phyloP scores from a whole-genome alignment of 179 eudicot genomes.

The Nepenthes alata region DNA sequence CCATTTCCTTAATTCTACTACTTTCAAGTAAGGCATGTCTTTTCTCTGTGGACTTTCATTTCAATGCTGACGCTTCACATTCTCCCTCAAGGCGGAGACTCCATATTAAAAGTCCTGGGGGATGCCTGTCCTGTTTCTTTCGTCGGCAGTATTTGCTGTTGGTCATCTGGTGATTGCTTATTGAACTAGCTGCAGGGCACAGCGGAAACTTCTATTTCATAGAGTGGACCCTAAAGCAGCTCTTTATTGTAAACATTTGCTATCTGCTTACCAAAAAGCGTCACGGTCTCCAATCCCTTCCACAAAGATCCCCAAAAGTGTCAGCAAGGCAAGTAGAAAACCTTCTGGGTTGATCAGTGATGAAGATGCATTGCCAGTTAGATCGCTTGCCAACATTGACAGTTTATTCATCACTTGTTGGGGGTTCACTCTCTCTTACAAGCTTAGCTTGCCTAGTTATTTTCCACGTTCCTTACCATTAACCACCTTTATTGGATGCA shows the following conservation, averaged over 20 bases:
- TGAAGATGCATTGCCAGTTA: conserved; percentile 61
- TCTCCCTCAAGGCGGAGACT: conserved; percentile 55
- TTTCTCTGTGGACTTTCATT: conserved; percentile 65
- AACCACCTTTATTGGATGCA: conserved; percentile 36
- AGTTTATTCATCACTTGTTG: conserved; percentile 63
- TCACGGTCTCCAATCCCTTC: conserved; percentile 78
- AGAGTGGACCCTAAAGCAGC: conserved; percentile 64
- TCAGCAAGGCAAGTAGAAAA: conserved; percentile 44
- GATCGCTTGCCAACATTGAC: conserved; percentile 73
- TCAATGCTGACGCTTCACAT: conserved; percentile 63
- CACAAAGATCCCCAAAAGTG: conserved; percentile 42
- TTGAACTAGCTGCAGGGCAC: conserved; percentile 74
- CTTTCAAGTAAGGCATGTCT: conserved; percentile 75
- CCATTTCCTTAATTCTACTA: no score
- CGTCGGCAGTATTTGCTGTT: conserved; percentile 85
- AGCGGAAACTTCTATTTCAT: conserved; percentile 33
- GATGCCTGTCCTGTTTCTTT: conserved; percentile 40
- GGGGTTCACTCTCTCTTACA: conserved; percentile 54
- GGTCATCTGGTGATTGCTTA: conserved; percentile 92
- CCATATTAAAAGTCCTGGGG: conserved; percentile 44
- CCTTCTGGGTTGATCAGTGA: conserved; percentile 31
- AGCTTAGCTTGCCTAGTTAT: conserved; percentile 27
- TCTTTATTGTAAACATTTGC: conserved; percentile 54
- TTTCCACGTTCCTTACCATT: conserved; percentile 50
- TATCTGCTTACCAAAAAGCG: conserved; percentile 63